Conservation (phyloP, 2,329 filamentous ascomycete genomes). For the Pseudocercospora fuligena region DNA sequence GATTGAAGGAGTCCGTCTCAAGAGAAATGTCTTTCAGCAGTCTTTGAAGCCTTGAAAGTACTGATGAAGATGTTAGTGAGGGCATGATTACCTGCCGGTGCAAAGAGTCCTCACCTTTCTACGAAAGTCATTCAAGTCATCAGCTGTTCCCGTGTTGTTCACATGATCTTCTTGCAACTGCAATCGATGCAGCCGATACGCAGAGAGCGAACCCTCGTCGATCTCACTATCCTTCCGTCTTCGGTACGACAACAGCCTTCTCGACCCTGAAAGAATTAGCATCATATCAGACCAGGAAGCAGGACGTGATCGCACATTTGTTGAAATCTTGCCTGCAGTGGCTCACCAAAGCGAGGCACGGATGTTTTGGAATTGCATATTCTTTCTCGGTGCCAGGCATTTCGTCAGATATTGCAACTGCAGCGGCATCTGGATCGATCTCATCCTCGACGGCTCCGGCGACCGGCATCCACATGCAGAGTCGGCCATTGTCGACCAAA, state of each 20-base stretch:
- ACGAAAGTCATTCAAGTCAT: slow-evolving; percentile 71
- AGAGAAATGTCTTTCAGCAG: background rate
- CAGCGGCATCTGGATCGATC: slow-evolving; percentile 60
- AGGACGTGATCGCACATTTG: slow-evolving; percentile 66
- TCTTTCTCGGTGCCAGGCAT: slow-evolving; percentile 57
- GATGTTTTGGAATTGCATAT: slow-evolving; percentile 76
- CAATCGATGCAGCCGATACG: slow-evolving; percentile 32
- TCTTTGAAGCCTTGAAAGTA: slow-evolving; percentile 45
- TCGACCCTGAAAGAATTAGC: slow-evolving; percentile 67
- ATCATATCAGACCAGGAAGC: background rate
- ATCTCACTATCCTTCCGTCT: slow-evolving; percentile 66
- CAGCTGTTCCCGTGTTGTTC: slow-evolving; percentile 56
- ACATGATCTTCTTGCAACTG: slow-evolving; percentile 32
- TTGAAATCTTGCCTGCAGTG: slow-evolving; percentile 87
- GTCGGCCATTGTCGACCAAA: slow-evolving; percentile 75
- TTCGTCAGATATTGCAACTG: slow-evolving; percentile 6
- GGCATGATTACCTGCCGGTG: background rate
- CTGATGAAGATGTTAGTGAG: slow-evolving; percentile 25
- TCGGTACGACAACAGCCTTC: slow-evolving; percentile 84
- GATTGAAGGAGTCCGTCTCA: background rate
- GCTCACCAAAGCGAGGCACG: slow-evolving; percentile 71
- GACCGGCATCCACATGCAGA: slow-evolving; percentile 98
- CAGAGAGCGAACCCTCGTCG: slow-evolving; percentile 38
- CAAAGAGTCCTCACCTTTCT: slow-evolving; percentile 48
- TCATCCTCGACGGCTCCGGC: slow-evolving; percentile 55